These are phyloP conservation scores for Cytospora mali DNA, from an alignment of 2,329 filamentous ascomycete genomes.

Conservation along the genomic window DNA sequence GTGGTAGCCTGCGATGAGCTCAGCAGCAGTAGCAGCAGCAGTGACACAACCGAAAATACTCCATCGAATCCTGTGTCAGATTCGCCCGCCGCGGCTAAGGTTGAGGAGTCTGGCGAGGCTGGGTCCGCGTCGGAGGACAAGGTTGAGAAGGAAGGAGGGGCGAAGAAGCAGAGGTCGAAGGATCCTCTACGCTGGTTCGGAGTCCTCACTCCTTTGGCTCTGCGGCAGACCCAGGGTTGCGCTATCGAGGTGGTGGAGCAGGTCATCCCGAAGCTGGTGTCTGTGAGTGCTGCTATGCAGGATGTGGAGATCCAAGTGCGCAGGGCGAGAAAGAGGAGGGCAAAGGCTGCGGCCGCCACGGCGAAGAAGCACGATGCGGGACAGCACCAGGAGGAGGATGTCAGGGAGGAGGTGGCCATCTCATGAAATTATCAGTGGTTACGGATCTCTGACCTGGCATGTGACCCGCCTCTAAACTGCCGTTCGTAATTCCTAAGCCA, in stretches of 20 bases:
- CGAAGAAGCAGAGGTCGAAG: constrained; percentile 30
- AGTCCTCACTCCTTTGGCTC: constrained; percentile 53
- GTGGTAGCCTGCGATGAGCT: constrained; percentile 20
- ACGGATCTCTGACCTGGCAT: neutral
- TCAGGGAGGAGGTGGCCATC: constrained; percentile 9
- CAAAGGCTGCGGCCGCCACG: constrained; percentile 47
- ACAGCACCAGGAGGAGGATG: neutral
- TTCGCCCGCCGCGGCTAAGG: neutral
- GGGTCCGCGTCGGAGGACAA: constrained; percentile 15
- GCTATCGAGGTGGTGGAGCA: constrained; percentile 60
- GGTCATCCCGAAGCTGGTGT: constrained; percentile 59
- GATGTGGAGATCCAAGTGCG: constrained; percentile 70
- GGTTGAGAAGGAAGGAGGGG: constrained; percentile 23
- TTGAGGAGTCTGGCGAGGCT: constrained; percentile 19
- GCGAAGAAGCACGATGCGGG: constrained; percentile 35
- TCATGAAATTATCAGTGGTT: constrained; percentile 6
- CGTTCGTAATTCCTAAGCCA: neutral
- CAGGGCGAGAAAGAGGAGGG: constrained; percentile 58
- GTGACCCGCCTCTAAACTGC: neutral
- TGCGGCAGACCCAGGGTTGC: constrained; percentile 61
- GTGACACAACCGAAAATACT: neutral
- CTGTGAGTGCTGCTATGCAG: constrained; percentile 62
- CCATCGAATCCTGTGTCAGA: constrained; percentile 2
- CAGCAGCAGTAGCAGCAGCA: constrained; percentile 3
- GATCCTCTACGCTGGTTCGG: constrained; percentile 66